These are phyloP conservation scores for Solanum neorickii DNA, from an alignment of 257 asterid genomes.

Conservation along the genomic window DNA sequence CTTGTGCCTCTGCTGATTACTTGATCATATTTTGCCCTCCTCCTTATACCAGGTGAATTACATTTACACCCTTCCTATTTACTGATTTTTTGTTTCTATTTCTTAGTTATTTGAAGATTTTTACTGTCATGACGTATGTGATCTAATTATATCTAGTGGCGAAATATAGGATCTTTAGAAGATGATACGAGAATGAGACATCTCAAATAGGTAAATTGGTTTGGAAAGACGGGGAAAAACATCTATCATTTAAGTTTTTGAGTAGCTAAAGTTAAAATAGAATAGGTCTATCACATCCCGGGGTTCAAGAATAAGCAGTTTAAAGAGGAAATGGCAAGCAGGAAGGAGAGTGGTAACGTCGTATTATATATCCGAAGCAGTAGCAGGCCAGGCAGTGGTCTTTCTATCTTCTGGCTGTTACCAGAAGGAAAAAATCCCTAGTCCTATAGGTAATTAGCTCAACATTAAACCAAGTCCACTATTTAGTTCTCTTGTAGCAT, in stretches of 20 bases:
- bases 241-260: too few species aligned
- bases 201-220: too few species aligned
- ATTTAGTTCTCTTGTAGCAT: neutral
- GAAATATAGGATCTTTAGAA: neutral
- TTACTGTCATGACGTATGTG: neutral
- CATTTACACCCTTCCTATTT: neutral
- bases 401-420: too few species aligned
- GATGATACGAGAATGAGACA: neutral
- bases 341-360: too few species aligned
- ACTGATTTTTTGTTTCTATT: neutral
- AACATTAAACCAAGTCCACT: neutral
- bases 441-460: neutral
- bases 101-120: neutral
- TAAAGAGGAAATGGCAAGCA: too few species aligned
- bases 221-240: too few species aligned
- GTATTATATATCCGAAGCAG: too few species aligned
- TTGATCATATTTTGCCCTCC: constrained; percentile 79
- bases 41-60: constrained; percentile 75
- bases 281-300: too few species aligned
- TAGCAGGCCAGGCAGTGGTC: too few species aligned
- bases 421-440: neutral
- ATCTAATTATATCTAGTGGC: neutral
- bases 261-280: too few species aligned
- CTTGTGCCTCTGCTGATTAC: constrained; percentile 83
- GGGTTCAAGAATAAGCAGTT: too few species aligned